Conservation (phyloP, 169 alveolate genomes). For the Plasmodium billcollinsi region DNA sequence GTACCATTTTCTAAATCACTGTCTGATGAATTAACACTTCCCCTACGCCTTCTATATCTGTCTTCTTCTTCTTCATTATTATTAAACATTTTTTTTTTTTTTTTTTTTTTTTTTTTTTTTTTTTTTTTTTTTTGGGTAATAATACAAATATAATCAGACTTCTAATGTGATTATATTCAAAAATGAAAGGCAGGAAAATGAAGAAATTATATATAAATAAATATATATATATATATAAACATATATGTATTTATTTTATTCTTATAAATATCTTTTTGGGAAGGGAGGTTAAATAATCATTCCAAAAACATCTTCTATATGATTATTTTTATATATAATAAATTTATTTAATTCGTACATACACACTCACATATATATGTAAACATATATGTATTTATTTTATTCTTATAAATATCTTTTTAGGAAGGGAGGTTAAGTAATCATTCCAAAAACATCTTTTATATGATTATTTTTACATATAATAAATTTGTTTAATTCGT, state of each 20-base stretch:
- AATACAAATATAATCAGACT: background rate
- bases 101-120: background rate
- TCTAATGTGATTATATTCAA: background rate
- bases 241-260: background rate
- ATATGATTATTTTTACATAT: too few species aligned
- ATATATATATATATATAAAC: conserved; percentile 6
- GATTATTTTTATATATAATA: too few species aligned
- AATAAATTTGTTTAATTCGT: too few species aligned
- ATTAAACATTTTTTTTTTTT: conserved; percentile 38
- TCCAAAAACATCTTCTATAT: too few species aligned
- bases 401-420: background rate
- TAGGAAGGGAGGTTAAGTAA: too few species aligned
- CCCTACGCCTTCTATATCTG: conserved; percentile 11
- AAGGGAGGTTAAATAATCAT: too few species aligned
- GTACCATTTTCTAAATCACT: conserved; percentile 25
- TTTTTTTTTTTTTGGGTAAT: background rate
- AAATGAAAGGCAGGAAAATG: background rate
- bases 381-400: background rate
- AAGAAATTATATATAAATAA: background rate
- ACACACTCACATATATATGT: too few species aligned
- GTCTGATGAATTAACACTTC: conserved; percentile 31
- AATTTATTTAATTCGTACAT: too few species aligned
- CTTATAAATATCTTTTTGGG: too few species aligned
- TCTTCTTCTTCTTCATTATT: conserved; percentile 50
- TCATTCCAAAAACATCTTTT: too few species aligned